Evolutionary conservation across 1,139 yeast genomes (phyloP), one percentile per base, ranked within the genome.

Genomic region (Kodamaea suecica): DNA sequence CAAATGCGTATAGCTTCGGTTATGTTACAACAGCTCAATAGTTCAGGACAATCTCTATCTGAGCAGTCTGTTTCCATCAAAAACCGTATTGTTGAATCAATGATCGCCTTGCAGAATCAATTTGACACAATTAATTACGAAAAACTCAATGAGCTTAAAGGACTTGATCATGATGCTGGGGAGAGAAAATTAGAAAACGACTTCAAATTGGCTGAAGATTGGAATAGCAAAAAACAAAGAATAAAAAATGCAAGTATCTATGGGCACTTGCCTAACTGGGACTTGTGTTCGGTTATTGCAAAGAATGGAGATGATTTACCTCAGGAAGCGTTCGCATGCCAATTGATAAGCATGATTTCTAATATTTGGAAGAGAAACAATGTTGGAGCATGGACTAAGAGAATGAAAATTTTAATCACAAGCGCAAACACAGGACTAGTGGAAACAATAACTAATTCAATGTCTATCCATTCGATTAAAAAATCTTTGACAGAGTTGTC

Each of bases 271-370:
- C 84, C 81, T 23, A 85, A 87, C 55, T 92, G 98, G 98, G 97
- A 92, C 41, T 59, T 92, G 26, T 87, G 92, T 47, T 88, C 97
- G 0, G 97, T 90, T 3, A 92, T 92, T 53, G 96, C 92, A 6
- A 92, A 92, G 53, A 90, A 95, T 33, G 98, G 98, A 20, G 92
- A 85, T 50, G 98, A 92, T 57, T 60, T 92, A 35, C 85, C 96
- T 14, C 98, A 92, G 55, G 98, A 92, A 55, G 97, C 98, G 0
- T 88, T 92, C 67, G 98, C 98, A 0, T 88, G 97, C 47, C 98
- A 92, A 54, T 59, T 92, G 25, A 90, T 92, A 32, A 80, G 84
- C 37, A 81, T 95, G 29, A 85, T 90, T 59, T 82, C 95, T 0
- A 78, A 76, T 36, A 80, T 87, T 31, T 92, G 97, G 97, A 75